These are phyloP conservation scores for Eucalyptus cloeziana DNA, from an alignment of 345 rosid species.

Conservation along the genomic window DNA sequence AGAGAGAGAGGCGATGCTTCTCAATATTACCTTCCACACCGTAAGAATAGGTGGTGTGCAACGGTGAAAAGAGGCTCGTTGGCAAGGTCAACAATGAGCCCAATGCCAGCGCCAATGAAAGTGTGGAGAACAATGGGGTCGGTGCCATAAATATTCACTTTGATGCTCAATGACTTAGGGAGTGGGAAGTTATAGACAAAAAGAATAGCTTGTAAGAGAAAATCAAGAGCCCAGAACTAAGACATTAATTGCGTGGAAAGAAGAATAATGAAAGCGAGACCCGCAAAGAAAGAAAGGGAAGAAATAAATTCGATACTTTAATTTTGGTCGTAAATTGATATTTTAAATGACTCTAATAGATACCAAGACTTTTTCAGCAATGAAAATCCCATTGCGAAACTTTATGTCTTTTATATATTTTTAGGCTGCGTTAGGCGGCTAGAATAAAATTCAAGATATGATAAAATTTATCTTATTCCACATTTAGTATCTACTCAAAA, in stretches of 20 bases:
- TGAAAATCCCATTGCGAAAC: fast-evolving
- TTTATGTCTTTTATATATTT: fast-evolving
- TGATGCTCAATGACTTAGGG: conserved; percentile 41
- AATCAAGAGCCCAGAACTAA: background rate
- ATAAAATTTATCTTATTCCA: fast-evolving
- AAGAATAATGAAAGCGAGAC: background rate
- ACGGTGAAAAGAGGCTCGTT: conserved; percentile 52
- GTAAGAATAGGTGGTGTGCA: conserved; percentile 24
- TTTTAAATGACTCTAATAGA: fast-evolving
- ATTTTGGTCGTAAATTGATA: background rate
- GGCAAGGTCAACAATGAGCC: conserved; percentile 66
- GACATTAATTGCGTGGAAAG: background rate
- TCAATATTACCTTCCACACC: background rate
- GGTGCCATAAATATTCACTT: conserved; percentile 63
- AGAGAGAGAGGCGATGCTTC: background rate
- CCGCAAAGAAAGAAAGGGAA: background rate
- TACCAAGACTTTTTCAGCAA: background rate
- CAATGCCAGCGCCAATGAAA: conserved; percentile 49
- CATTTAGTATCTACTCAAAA: fast-evolving
- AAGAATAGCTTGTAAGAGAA: background rate
- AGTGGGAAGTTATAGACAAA: background rate
- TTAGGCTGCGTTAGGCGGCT: fast-evolving
- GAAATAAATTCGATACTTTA: background rate
- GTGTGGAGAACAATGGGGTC: conserved; percentile 65
- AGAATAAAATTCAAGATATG: fast-evolving